Base-by-base conservation (phyloP, 2,329 filamentous ascomycete genomes). In the Gaeumannomyces sp. region DNA sequence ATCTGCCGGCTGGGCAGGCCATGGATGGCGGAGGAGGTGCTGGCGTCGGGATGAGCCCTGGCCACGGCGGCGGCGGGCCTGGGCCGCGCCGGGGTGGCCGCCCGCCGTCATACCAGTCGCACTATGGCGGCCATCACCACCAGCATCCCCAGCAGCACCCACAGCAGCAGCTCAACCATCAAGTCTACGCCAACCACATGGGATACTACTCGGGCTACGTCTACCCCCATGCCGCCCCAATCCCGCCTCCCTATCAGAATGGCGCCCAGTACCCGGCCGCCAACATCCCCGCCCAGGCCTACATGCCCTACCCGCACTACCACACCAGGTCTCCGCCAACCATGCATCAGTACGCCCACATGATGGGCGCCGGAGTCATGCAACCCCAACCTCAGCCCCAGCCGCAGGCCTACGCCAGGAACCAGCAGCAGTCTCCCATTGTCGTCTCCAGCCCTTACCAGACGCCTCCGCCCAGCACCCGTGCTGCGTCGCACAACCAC, bases 1-100 rank as follows among this genome's bases (percentile, higher is more conserved):
- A 89, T 89, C 86, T 89, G 87, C 86, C 88, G 86, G 87, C 87
- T 85, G 89, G 89, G 83, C 86, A 88, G 79, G 82, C 82, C 76
- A 82, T 85, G 79, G 82, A 80, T 73, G 80, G 79, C 73, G 63
- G 71, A 70, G 65, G 71, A 71, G 69, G 71, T 67, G 64, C 66
- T 61, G 56, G 69, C 66, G 64, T 65, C 63, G 57, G 53, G 29
- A 63, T 63, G 62, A 63, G 62, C 62, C 62, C 62, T 57, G 56
- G 53, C 31, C 53, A 56, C 62, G 62, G 62, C 57, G 72, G 75
- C 71, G 65, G 70, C 72, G 31, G 75, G 67, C 25, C 67, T 67
- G 57, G 67, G 72, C 60, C 78, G 65, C 68, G 77, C 73, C 70
- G 70, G 33, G 68, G 69, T 58, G 70, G 70, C 27, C 64, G 76